Conservation (phyloP, 768 basidiomycete species). For the Leccinum arenicola region DNA sequence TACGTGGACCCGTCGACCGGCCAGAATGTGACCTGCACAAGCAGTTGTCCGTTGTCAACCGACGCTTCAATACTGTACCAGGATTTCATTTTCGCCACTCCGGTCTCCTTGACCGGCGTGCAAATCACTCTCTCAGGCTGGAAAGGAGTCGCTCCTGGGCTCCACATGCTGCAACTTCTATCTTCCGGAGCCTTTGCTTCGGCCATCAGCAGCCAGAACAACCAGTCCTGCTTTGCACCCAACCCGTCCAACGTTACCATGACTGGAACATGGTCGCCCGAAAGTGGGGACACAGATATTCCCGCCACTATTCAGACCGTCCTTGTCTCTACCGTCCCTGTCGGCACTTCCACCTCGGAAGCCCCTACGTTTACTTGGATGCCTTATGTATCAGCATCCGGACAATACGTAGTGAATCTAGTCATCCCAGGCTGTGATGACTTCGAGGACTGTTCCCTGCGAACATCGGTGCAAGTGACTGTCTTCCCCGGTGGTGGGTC, state of each 20-base stretch:
- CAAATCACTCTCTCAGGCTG: constrained; percentile 79
- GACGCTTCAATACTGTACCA: constrained; percentile 81
- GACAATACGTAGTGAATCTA: constrained; percentile 80
- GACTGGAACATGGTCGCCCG: constrained; percentile 69
- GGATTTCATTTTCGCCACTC: constrained; percentile 80
- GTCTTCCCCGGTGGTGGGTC: constrained; percentile 76
- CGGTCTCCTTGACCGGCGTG: constrained; percentile 79
- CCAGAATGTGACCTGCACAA: constrained; percentile 73
- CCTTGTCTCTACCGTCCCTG: constrained; percentile 62
- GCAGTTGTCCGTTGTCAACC: constrained; percentile 75
- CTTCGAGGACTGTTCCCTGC: constrained; percentile 73
- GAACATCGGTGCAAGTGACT: constrained; percentile 80
- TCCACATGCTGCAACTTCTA: constrained; percentile 90
- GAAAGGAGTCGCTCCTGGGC: constrained; percentile 71
- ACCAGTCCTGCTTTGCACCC: constrained; percentile 73
- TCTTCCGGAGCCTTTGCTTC: constrained; percentile 91
- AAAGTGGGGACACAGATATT: constrained; percentile 66
- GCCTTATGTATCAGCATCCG: constrained; percentile 89
- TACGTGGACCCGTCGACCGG: constrained; percentile 77
- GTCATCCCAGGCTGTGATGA: constrained; percentile 83
- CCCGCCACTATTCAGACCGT: constrained; percentile 78
- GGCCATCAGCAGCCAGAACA: constrained; percentile 58
- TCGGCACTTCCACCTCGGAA: constrained; percentile 55
- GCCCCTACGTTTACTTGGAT: constrained; percentile 87
- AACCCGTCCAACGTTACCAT: constrained; percentile 63